These are phyloP conservation scores for Diversispora eburnea DNA, from an alignment of 192 early-diverging fungal genomes.

Conservation along the genomic window DNA sequence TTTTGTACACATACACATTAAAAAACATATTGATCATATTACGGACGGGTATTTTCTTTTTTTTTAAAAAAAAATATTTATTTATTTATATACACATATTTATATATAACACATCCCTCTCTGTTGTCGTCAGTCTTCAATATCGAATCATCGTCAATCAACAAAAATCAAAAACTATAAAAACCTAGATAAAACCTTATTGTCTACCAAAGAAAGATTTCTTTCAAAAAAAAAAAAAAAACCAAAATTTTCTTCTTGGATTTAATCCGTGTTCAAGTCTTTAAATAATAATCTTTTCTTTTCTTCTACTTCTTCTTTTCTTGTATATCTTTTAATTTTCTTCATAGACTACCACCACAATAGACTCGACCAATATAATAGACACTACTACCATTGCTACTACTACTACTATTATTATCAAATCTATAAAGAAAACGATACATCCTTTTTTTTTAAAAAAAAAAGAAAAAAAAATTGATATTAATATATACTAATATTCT, in stretches of 20 bases:
- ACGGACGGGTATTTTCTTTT: too few relatives aligned
- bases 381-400: background rate
- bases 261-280: background rate
- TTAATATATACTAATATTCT: too few relatives aligned
- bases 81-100: too few relatives aligned
- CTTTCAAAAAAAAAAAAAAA: conserved; percentile 6
- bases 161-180: conserved; percentile 4
- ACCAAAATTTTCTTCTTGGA: background rate
- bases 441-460: background rate
- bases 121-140: background rate
- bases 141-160: background rate
- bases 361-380: background rate
- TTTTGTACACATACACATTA: too few relatives aligned
- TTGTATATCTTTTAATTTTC: background rate
- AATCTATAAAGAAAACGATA: background rate
- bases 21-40: too few relatives aligned
- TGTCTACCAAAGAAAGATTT: conserved; percentile 11
- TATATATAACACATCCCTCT: too few relatives aligned
- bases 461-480: background rate
- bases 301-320: background rate
- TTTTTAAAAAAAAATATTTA: too few relatives aligned
- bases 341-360: background rate
- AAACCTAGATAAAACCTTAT: background rate
- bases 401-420: too few relatives aligned
- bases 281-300: background rate